These are phyloP conservation scores for Hylodesmum podocarpum DNA, from an alignment of 306 rosid species.

Conservation along the genomic window DNA sequence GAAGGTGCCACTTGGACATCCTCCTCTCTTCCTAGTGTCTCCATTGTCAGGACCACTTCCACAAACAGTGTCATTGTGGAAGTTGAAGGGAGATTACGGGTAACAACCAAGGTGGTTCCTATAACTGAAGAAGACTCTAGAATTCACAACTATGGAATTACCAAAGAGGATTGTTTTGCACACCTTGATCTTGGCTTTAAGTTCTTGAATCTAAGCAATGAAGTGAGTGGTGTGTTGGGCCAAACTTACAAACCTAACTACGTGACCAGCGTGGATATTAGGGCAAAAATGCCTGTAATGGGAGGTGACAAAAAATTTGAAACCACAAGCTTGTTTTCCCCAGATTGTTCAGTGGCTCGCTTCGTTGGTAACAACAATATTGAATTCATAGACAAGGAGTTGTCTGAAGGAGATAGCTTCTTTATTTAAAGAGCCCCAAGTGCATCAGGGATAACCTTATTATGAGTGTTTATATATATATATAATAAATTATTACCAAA, in stretches of 20 bases:
- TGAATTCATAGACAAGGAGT: constrained; percentile 50
- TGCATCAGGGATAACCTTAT: neutral
- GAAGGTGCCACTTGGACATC: constrained; percentile 51
- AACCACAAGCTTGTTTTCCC: constrained; percentile 45
- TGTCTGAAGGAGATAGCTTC: constrained; percentile 45
- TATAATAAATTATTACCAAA: constrained; percentile 5
- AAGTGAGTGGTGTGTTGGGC: constrained; percentile 63
- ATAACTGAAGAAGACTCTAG: constrained; percentile 61
- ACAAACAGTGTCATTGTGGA: constrained; percentile 48
- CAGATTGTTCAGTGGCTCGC: constrained; percentile 55
- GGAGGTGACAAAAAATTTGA: constrained; percentile 50
- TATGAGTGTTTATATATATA: neutral
- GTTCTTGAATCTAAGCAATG: constrained; percentile 45
- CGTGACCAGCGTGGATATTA: constrained; percentile 42
- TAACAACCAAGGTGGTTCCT: constrained; percentile 59
- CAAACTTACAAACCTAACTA: constrained; percentile 59
- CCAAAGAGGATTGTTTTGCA: constrained; percentile 54
- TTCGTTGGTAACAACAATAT: constrained; percentile 28
- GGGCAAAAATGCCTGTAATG: constrained; percentile 59
- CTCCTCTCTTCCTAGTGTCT: neutral
- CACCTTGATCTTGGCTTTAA: constrained; percentile 69
- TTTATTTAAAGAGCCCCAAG: neutral
- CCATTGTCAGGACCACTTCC: constrained; percentile 9
- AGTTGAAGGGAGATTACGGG: constrained; percentile 43
- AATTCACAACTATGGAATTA: constrained; percentile 58